Evolutionary conservation across 1,284 basidiomycete genomes (phyloP).

Genomic region (Microbotryomycetes sp.): DNA sequence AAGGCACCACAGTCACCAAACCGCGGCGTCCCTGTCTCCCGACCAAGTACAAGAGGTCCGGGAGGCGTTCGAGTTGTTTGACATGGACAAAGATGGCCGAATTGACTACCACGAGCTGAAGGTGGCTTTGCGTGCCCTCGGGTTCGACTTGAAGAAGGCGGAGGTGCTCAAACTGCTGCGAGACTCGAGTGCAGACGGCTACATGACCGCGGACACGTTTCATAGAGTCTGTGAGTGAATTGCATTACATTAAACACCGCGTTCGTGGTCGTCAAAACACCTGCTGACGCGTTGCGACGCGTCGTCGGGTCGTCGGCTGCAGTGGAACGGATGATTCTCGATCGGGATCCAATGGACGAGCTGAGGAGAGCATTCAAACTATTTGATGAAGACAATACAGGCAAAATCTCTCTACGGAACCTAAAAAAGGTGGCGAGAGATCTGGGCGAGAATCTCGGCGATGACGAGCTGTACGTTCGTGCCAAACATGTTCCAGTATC

Average conservation of each 20-base stretch:
- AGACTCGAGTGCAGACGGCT: constrained; percentile 45
- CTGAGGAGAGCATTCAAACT: constrained; percentile 90
- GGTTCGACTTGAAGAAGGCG: constrained; percentile 96
- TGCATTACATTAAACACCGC: background rate
- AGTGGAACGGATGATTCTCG: constrained; percentile 93
- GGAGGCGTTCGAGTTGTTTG: constrained; percentile 98
- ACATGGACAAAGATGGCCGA: constrained; percentile 83
- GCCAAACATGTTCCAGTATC: constrained; percentile 1
- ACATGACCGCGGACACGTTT: constrained; percentile 55
- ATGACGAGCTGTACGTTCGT: constrained; percentile 83
- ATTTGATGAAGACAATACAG: constrained; percentile 93
- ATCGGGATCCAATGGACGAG: constrained; percentile 93
- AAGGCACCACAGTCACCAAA: background rate
- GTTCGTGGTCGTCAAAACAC: background rate
- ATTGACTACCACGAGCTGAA: constrained; percentile 98
- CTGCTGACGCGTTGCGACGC: constrained; percentile 2
- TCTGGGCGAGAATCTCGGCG: constrained; percentile 89
- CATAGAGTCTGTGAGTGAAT: constrained; percentile 81
- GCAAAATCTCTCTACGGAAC: constrained; percentile 87
- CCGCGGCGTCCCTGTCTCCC: constrained; percentile 6
- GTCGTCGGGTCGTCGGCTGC: constrained; percentile 4
- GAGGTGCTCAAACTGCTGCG: constrained; percentile 92
- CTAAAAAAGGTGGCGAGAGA: constrained; percentile 92
- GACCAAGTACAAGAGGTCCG: constrained; percentile 63
- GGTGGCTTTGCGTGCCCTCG: constrained; percentile 94